These are phyloP conservation scores for Dissophora globulifera DNA, from an alignment of 192 early-diverging fungal species.

Conservation along the genomic window DNA sequence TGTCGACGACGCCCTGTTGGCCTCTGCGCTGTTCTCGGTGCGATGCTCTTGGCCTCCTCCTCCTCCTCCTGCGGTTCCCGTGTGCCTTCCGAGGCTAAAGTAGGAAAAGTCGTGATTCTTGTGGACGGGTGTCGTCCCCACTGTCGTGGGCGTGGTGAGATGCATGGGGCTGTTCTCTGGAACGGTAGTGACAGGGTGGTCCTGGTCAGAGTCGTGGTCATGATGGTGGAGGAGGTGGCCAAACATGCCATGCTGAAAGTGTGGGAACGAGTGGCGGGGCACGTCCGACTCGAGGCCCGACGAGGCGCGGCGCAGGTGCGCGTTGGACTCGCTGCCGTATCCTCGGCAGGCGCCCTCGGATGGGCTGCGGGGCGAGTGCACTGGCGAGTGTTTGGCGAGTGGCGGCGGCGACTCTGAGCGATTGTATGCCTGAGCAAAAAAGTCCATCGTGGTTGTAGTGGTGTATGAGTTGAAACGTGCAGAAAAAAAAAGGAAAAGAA, in stretches of 20 bases:
- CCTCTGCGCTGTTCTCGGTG: too few relatives aligned
- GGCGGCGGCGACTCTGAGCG: neutral
- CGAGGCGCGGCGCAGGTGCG: conserved; percentile 44
- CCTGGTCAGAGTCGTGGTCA: too few relatives aligned
- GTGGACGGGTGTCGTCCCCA: conserved; percentile 1
- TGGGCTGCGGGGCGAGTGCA: neutral
- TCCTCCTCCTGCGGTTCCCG: too few relatives aligned
- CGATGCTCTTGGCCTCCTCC: too few relatives aligned
- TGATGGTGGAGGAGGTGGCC: neutral
- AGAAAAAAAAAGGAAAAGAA: neutral
- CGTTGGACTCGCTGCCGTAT: conserved; percentile 43
- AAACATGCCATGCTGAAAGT: neutral
- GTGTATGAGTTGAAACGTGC: conserved; percentile 1
- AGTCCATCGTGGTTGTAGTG: conserved; percentile 36
- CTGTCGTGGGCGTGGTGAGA: too few relatives aligned
- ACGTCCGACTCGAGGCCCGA: conserved; percentile 35
- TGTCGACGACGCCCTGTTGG: neutral
- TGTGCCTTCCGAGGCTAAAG: neutral
- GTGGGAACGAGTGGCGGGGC: neutral
- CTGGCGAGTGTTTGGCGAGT: conserved; percentile 4
- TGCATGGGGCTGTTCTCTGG: too few relatives aligned
- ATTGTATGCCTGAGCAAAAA: conserved; percentile 40
- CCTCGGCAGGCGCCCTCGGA: conserved; percentile 9
- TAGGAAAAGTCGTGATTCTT: conserved; percentile 7
- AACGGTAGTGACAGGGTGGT: too few relatives aligned